Base-by-base conservation (phyloP, 2,329 filamentous ascomycete genomes). In the Scedosporium dehoogii region DNA sequence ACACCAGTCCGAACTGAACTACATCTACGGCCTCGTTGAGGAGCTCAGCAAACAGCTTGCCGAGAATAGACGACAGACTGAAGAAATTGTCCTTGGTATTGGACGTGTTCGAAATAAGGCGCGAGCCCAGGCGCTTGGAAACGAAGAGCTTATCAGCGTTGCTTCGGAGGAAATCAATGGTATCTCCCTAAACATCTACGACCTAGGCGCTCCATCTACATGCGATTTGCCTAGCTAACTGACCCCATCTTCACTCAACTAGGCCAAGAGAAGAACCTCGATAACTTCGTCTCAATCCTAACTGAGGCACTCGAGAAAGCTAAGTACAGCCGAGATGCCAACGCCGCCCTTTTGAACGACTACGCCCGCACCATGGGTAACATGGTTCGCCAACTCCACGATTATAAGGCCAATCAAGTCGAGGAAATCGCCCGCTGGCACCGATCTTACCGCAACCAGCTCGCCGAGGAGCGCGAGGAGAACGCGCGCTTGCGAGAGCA, bases 21-120 rank as follows among this genome's bases (percentile, higher is more conserved):
- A 86, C 73, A 86, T 88, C 69, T 87, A 87, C 70, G 78, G 79
- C 66, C 85, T 88, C 81, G 85, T 88, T 10, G 85, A 88, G 69
- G 84, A 86, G 70, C 76, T 88, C 58, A 86, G 84, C 68, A 80
- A 82, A 41, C 83, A 86, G 69, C 76, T 88, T 33, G 80, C 84
- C 12, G 83, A 86, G 60, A 86, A 86, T 70, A 78, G 83, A 66
- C 78, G 80, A 51, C 80, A 82, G 44, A 82, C 84, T n/a, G 82
- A 86, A 66, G 82, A 85, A 27, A 86, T 88, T 57, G 83, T 88
- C 59, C 78, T 77, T n/a, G 83, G 83, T 48, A 78, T 87, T 51
- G 85, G 85, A 29, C 79, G 80, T 63, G 83, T 88, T 66, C 81
- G 85, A 63, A 81, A 78, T 67, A 79, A 78, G 56, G 85, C 85